These are phyloP conservation scores for Phytophthora fragariae DNA, from an alignment of 352 stramenopile species.

Conservation along the genomic window DNA sequence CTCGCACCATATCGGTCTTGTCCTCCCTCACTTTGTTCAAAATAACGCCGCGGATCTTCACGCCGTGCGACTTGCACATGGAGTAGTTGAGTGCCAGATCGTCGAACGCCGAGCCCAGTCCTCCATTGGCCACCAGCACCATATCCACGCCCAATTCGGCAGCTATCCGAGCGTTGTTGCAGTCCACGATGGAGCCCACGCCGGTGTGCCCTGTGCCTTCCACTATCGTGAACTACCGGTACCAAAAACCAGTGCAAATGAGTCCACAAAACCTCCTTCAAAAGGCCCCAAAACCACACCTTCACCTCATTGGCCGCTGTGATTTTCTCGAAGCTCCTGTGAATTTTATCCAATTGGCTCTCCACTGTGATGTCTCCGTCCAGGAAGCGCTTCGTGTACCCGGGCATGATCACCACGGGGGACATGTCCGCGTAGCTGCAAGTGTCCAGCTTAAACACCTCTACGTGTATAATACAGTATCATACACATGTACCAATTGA, in stretches of 20 bases:
- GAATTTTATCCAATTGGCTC: slow-evolving; percentile 74
- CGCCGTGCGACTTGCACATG: slow-evolving; percentile 93
- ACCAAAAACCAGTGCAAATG: slow-evolving; percentile 1
- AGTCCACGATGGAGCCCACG: slow-evolving; percentile 96
- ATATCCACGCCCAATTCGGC: slow-evolving; percentile 94
- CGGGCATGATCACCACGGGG: slow-evolving; percentile 95
- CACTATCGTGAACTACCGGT: slow-evolving; percentile 74
- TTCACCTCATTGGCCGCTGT: slow-evolving; percentile 64
- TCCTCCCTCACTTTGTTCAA: slow-evolving; percentile 95
- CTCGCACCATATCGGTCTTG: slow-evolving; percentile 85
- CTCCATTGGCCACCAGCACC: slow-evolving; percentile 96
- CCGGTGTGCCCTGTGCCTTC: slow-evolving; percentile 93
- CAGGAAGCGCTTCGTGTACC: slow-evolving; percentile 97
- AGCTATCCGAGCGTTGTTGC: slow-evolving; percentile 96
- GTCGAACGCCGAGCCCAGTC: slow-evolving; percentile 94
- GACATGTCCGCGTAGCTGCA: slow-evolving; percentile 96
- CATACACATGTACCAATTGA: no score
- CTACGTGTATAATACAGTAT: slow-evolving; percentile 33
- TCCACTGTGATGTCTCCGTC: slow-evolving; percentile 92
- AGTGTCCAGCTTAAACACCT: slow-evolving; percentile 94
- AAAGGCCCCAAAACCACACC: background rate
- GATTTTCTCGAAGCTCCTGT: slow-evolving; percentile 74
- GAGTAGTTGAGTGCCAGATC: slow-evolving; percentile 94
- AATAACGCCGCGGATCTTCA: slow-evolving; percentile 94
- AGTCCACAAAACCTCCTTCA: no score